These are phyloP conservation scores for Ampelocalamus luodianensis DNA, from an alignment of 176 grass and related monocot genomes.

Conservation along the genomic window DNA sequence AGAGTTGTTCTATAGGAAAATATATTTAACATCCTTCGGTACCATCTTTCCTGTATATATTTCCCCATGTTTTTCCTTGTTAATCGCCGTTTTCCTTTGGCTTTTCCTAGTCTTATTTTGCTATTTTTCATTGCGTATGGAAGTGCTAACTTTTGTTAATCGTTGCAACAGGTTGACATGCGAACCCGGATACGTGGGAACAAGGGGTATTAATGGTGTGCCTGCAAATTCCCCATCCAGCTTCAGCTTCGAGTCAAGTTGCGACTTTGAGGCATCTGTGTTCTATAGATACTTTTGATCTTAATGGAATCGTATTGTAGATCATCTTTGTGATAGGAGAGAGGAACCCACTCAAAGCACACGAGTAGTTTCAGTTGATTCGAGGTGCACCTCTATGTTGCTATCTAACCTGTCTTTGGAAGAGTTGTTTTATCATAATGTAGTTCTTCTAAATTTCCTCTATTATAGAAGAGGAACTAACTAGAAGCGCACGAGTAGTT, in stretches of 20 bases:
- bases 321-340: not conserved
- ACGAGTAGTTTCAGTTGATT: not conserved
- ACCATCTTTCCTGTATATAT: not conserved
- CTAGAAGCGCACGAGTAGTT: not conserved
- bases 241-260: constrained; percentile 17
- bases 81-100: not conserved
- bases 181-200: constrained; percentile 93
- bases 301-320: not conserved
- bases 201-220: constrained; percentile 75
- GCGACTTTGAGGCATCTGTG: not conserved
- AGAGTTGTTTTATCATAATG: not conserved
- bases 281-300: not conserved
- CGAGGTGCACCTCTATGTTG: constrained; percentile 5
- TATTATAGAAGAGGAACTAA: not conserved
- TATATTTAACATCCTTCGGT: not conserved
- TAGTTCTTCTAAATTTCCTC: not conserved
- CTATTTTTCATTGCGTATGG: not conserved
- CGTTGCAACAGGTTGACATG: constrained; percentile 89
- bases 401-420: not conserved
- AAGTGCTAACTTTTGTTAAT: constrained; percentile 38
- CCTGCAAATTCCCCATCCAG: not conserved
- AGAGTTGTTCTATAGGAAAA: not conserved
- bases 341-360: not conserved
- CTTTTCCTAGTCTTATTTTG: not conserved
- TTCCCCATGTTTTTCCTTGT: constrained; percentile 9